phyloP scores from a whole-genome alignment of 1,139 yeast species.

The Pneumocystis canis region DNA sequence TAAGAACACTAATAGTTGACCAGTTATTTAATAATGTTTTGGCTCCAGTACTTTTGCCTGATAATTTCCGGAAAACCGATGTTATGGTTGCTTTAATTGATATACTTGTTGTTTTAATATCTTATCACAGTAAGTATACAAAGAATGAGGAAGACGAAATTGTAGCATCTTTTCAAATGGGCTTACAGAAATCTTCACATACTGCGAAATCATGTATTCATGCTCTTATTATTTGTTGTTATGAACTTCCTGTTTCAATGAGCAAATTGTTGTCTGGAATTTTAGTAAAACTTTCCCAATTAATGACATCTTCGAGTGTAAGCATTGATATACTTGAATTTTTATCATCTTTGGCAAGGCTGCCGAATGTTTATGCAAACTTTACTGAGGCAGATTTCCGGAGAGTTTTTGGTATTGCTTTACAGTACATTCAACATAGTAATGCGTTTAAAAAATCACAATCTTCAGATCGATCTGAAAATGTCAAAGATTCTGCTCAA shows the following conservation, averaged over 20 bases:
- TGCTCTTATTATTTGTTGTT: slow-evolving; percentile 61
- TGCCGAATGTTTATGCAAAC: slow-evolving; percentile 55
- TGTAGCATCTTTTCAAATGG: slow-evolving; percentile 47
- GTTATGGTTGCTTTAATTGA: slow-evolving; percentile 54
- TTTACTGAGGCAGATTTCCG: slow-evolving; percentile 66
- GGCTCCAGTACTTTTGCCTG: slow-evolving; percentile 33
- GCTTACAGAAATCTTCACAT: slow-evolving; percentile 61
- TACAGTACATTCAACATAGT: slow-evolving; percentile 62
- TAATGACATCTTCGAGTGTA: slow-evolving; percentile 55
- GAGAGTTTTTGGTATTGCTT: slow-evolving; percentile 69
- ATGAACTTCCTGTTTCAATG: slow-evolving; percentile 61
- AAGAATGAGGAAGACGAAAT: slow-evolving; percentile 57
- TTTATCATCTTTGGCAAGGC: slow-evolving; percentile 46
- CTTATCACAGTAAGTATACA: slow-evolving; percentile 45
- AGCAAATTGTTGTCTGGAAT: slow-evolving; percentile 54
- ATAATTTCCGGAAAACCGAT: slow-evolving; percentile 39
- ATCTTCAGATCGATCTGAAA: not conserved
- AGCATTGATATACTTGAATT: slow-evolving; percentile 68
- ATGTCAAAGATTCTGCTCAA: not conserved
- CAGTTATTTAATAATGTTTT: slow-evolving; percentile 27
- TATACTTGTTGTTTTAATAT: slow-evolving; percentile 38
- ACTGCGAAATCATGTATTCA: slow-evolving; percentile 59
- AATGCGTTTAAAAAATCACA: slow-evolving; percentile 27
- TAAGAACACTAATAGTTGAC: slow-evolving; percentile 42
- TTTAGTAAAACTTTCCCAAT: slow-evolving; percentile 53